phyloP scores from a whole-genome alignment of 148 eudicot species.

The Cornus controversa region DNA sequence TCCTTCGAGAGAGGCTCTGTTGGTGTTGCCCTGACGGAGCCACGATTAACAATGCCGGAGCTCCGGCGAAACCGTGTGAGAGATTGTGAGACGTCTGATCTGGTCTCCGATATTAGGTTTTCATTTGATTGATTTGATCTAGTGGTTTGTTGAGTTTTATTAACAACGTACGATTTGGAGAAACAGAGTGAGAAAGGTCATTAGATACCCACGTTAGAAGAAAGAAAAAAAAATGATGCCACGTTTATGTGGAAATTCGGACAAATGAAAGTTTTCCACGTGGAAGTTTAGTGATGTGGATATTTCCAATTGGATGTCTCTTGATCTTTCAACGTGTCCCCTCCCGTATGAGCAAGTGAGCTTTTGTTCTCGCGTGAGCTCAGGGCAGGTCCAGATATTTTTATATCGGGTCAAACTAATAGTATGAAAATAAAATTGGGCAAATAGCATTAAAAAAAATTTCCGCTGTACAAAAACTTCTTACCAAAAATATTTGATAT shows the following conservation, averaged over 20 bases:
- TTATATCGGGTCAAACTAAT: too few relatives aligned
- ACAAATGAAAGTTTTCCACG: background rate
- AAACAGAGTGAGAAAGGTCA: background rate
- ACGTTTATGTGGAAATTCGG: background rate
- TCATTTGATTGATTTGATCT: background rate
- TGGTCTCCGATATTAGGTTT: background rate
- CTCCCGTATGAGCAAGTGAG: too few relatives aligned
- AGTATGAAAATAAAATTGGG: too few relatives aligned
- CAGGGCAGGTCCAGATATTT: too few relatives aligned
- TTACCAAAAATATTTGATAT: too few relatives aligned
- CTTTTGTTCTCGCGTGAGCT: too few relatives aligned
- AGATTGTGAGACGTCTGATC: background rate
- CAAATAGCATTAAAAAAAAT: too few relatives aligned
- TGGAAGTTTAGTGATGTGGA: background rate
- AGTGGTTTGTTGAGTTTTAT: background rate
- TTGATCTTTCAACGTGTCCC: background rate
- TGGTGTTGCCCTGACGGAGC: constrained; percentile 57
- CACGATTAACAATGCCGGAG: constrained; percentile 40
- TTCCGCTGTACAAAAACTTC: too few relatives aligned
- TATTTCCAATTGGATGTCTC: background rate
- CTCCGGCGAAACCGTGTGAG: constrained; percentile 7
- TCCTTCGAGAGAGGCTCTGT: constrained; percentile 56
- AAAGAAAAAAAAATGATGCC: too few relatives aligned
- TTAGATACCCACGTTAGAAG: too few relatives aligned
- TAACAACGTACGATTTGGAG: background rate